A percentile compares a stretch with the other conserved stretches of the same genome.
Conservation (phyloP, 2,329 filamentous ascomycete species). For the Pleurostoma richardsiae region DNA sequence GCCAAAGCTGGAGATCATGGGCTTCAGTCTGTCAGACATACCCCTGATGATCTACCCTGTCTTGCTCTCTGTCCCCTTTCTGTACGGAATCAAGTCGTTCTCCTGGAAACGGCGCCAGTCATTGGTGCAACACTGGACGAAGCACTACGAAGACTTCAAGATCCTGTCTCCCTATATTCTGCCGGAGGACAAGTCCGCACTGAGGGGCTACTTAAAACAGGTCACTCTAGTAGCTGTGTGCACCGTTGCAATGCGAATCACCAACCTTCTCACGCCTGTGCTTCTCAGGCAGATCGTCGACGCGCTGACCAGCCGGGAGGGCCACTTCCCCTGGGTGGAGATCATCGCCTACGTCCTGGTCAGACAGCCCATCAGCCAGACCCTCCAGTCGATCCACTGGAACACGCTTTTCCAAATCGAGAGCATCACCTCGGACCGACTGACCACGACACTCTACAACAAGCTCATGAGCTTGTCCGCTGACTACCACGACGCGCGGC, state of each 20-base stretch:
- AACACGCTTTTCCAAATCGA: neutral
- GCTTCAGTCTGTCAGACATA: too few relatives aligned
- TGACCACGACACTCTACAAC: neutral
- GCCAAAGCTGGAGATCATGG: too few relatives aligned
- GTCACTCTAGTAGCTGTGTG: neutral
- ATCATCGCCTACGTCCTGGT: neutral
- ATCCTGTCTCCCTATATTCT: neutral
- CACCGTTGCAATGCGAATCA: neutral
- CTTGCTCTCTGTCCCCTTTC: neutral
- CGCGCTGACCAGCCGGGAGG: neutral
- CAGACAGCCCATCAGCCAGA: neutral
- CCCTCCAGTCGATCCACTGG: neutral
- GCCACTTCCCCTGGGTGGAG: neutral
- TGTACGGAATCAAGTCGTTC: neutral
- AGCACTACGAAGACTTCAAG: neutral
- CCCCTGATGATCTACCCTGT: too few relatives aligned
- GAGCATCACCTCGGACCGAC: neutral
- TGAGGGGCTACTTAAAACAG: neutral
- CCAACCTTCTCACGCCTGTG: neutral
- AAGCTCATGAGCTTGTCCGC: neutral
- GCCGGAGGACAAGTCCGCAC: neutral
- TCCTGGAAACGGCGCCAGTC: neutral
- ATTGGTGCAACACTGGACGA: neutral
- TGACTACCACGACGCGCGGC: constrained; percentile 1
- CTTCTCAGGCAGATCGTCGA: neutral